Percentiles rank a stretch among this genome's conserved stretches.
phyloP scores from a whole-genome alignment of 129 eudicot genomes.

The Silybum marianum region DNA sequence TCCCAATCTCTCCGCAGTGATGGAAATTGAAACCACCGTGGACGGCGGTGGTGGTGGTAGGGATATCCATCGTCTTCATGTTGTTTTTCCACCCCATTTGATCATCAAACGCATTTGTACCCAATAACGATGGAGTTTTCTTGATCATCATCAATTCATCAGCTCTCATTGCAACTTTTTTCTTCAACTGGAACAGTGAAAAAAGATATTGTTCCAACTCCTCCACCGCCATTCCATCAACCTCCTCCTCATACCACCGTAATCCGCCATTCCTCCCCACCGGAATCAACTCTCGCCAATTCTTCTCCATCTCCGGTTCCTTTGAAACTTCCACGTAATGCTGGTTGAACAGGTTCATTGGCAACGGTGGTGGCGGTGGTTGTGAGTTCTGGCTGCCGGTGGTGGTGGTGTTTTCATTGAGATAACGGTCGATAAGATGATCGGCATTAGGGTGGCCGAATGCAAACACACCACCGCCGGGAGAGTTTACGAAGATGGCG shows the following conservation, averaged over 20 bases:
- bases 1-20: too few relatives aligned
- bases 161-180: neutral
- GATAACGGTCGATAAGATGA: neutral
- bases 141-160: constrained; percentile 1
- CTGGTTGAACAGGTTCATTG: neutral
- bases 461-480: neutral
- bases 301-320: neutral
- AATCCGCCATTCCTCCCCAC: neutral
- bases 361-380: neutral
- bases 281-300: neutral
- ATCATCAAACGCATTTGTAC: too few relatives aligned
- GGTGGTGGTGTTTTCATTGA: neutral
- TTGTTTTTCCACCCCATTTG: neutral
- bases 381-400: neutral
- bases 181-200: constrained; percentile 8
- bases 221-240: constrained; percentile 12
- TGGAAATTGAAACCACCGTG: too few relatives aligned
- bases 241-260: neutral
- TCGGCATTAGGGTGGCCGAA: constrained; percentile 11
- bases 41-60: too few relatives aligned
- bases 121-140: too few relatives aligned
- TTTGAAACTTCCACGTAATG: neutral
- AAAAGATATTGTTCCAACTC: neutral
- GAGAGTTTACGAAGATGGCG: constrained; percentile 18
- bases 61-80: too few relatives aligned